phyloP scores from a whole-genome alignment of 2,329 filamentous ascomycete species.

The Acrodontium crateriforme region DNA sequence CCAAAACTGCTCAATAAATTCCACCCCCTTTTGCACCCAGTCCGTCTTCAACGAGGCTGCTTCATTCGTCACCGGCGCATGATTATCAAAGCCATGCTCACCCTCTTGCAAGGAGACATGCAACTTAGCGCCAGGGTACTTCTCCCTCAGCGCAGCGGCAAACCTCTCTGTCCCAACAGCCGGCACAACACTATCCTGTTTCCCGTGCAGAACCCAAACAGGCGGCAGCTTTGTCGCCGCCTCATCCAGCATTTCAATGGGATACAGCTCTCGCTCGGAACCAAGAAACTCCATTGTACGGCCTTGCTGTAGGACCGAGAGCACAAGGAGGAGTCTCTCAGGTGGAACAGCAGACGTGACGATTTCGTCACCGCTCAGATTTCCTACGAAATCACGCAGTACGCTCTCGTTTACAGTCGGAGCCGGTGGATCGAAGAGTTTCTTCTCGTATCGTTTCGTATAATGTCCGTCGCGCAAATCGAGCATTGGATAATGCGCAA shows the following conservation, averaged over 20 bases:
- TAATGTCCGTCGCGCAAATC: slow-evolving; percentile 14
- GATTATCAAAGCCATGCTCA: slow-evolving; percentile 25
- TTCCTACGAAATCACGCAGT: slow-evolving; percentile 4
- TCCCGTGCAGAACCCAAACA: slow-evolving; percentile 23
- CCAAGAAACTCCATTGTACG: slow-evolving; percentile 6
- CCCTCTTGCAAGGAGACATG: slow-evolving; percentile 13
- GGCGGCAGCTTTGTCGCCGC: slow-evolving; percentile 12
- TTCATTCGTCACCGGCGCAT: slow-evolving; percentile 1
- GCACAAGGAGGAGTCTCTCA: slow-evolving; percentile 7
- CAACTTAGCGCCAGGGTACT: slow-evolving; percentile 13
- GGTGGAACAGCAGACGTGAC: slow-evolving; percentile 5
- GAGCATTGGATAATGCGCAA: slow-evolving; percentile 22
- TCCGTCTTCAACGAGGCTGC: slow-evolving; percentile 10
- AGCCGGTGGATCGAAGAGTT: slow-evolving; percentile 4
- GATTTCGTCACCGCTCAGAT: slow-evolving; percentile 5
- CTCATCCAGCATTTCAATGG: slow-evolving; percentile 19
- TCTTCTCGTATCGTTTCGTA: slow-evolving; percentile 4
- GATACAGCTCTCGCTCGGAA: slow-evolving; percentile 11
- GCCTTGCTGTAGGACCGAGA: slow-evolving; percentile 8
- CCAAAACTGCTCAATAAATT: slow-evolving; percentile 16
- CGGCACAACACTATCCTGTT: slow-evolving; percentile 21
- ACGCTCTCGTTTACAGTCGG: slow-evolving; percentile 3
- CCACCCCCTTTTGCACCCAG: slow-evolving; percentile 20
- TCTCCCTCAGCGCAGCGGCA: slow-evolving; percentile 12
- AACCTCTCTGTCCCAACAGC: slow-evolving; percentile 18